These are phyloP conservation scores for Cordyceps militaris DNA, from an alignment of 2,329 filamentous ascomycete genomes.

Conservation along the genomic window DNA sequence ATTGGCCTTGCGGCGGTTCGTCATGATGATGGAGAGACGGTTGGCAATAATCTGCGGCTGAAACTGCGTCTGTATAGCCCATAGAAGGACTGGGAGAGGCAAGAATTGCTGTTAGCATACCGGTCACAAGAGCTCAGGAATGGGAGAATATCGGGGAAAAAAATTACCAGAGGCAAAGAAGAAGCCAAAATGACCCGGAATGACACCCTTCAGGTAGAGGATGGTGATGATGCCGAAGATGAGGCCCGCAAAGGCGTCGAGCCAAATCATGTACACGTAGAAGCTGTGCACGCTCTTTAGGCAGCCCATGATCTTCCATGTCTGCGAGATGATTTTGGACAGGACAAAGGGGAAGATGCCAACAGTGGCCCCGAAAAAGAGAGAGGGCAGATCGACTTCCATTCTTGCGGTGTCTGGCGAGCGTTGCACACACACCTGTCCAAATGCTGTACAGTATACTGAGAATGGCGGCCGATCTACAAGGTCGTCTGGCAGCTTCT, in stretches of 20 bases:
- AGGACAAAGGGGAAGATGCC: constrained; percentile 21
- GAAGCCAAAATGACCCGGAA: not conserved
- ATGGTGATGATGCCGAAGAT: constrained; percentile 5
- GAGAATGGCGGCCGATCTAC: too few species aligned
- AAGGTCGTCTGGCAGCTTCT: too few species aligned
- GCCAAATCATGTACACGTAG: constrained; percentile 11
- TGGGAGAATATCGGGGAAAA: too few species aligned
- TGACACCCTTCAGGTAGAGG: constrained; percentile 3
- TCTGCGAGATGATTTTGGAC: constrained; percentile 18
- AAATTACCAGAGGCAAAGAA: not conserved
- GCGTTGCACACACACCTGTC: not conserved
- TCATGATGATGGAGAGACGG: constrained; percentile 35
- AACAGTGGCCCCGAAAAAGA: constrained; percentile 21
- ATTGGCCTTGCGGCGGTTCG: constrained; percentile 26
- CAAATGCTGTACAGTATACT: too few species aligned
- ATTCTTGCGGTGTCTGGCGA: not conserved
- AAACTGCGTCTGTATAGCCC: constrained; percentile 29
- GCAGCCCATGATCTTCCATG: constrained; percentile 16
- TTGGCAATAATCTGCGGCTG: constrained; percentile 40
- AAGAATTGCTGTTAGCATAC: not conserved
- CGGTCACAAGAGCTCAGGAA: not conserved
- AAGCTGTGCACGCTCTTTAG: constrained; percentile 15
- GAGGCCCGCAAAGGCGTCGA: not conserved
- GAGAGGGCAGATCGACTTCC: constrained; percentile 16
- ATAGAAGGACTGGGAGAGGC: constrained; percentile 9